Percentiles rank a stretch among this genome's conserved stretches.
Conservation (phyloP, 306 rosid genomes). For the Spatholobus suberectus region DNA sequence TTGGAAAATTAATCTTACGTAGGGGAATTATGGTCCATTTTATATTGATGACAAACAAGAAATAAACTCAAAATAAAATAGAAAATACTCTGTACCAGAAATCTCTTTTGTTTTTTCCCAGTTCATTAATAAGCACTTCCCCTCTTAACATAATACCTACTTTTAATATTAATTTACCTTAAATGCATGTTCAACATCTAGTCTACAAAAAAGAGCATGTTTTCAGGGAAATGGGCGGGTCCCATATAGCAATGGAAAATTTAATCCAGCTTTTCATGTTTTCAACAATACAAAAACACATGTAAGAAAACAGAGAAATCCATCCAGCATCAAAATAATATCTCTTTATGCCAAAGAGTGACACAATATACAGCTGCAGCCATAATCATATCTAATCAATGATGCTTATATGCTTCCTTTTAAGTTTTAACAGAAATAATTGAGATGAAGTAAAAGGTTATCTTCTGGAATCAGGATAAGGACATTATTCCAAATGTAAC, state of each 20-base stretch:
- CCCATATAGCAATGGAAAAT: not conserved
- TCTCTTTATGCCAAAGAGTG: not conserved
- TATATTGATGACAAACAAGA: not conserved
- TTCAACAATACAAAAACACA: not conserved
- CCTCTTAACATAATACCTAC: not conserved
- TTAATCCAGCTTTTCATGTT: not conserved
- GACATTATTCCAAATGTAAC: not conserved
- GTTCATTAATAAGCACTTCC: slow-evolving; percentile 21
- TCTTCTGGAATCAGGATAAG: not conserved
- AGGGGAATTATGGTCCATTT: not conserved
- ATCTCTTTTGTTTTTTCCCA: not conserved
- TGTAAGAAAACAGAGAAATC: not conserved
- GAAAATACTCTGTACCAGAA: not conserved
- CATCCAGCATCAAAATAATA: not conserved
- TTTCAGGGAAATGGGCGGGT: slow-evolving; percentile 1
- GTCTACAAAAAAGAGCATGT: not conserved
- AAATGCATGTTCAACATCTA: not conserved
- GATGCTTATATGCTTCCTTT: not conserved
- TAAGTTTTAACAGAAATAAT: not conserved
- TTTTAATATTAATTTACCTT: too few species aligned
- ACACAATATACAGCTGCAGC: too few species aligned
- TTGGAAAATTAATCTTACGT: not conserved
- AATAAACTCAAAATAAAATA: slow-evolving; percentile 6
- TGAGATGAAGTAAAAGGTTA: not conserved
- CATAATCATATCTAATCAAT: not conserved